Evolutionary conservation across 2,329 filamentous ascomycete genomes (phyloP).

Genomic region (Exophiala bonariae): DNA sequence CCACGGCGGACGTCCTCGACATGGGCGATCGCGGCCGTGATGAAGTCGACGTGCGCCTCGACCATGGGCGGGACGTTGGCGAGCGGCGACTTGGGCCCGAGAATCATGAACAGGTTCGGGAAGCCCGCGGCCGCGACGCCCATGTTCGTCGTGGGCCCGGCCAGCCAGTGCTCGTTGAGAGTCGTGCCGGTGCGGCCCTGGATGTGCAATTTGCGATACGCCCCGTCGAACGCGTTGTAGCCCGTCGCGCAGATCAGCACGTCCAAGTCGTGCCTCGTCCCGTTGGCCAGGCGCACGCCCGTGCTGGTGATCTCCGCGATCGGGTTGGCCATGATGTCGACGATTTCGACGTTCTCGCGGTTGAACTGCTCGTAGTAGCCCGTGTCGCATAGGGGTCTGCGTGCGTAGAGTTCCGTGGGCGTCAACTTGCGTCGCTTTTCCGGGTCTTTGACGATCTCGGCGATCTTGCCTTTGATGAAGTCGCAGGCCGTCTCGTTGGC

Average conservation of each 20-base stretch:
- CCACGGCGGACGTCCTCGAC: conserved; percentile 38
- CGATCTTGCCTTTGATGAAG: conserved; percentile 56
- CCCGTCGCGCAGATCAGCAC: conserved; percentile 38
- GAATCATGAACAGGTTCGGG: conserved; percentile 53
- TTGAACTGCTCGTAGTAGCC: conserved; percentile 54
- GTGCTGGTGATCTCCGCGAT: conserved; percentile 40
- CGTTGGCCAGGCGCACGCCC: conserved; percentile 33
- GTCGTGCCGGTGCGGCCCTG: conserved; percentile 36
- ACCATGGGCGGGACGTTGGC: conserved; percentile 56
- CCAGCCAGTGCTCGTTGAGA: conserved; percentile 37
- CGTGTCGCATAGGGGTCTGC: conserved; percentile 50
- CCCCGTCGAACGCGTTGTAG: conserved; percentile 35
- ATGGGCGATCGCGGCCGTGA: conserved; percentile 8
- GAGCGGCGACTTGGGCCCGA: conserved; percentile 56
- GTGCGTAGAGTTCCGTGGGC: conserved; percentile 57
- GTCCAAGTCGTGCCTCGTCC: conserved; percentile 32
- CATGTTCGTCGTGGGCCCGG: conserved; percentile 39
- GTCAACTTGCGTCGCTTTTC: conserved; percentile 53
- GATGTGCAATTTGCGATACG: conserved; percentile 42
- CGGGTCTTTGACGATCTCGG: conserved; percentile 52
- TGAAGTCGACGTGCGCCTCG: conserved; percentile 58
- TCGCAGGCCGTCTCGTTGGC: conserved; percentile 55
- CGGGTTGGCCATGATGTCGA: conserved; percentile 16
- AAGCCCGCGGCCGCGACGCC: conserved; percentile 42
- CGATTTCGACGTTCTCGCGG: conserved; percentile 39